Evolutionary conservation across 768 basidiomycete genomes (phyloP), one percentile per base, ranked within the genome.

Genomic region (Bullera alba): DNA sequence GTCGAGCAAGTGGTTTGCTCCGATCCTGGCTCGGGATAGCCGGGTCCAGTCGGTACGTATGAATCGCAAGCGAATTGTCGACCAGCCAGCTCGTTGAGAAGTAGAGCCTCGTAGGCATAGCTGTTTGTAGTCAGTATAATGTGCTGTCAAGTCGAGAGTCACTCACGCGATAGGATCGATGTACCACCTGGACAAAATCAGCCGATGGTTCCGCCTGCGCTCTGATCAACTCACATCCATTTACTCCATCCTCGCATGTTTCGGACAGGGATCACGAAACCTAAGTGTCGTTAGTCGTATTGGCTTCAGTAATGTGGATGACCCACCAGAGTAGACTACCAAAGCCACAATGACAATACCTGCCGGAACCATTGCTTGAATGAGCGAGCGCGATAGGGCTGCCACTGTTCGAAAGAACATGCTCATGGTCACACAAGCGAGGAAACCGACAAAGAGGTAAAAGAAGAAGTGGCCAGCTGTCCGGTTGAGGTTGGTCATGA

Each of bases 41-140:
- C 56, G 2, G 65, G 62, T 0, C 63, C 65, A 8, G 57, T 36
- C 5, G 74, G 74, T 16, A 74, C 59, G 44, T 67, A 70, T 12
- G 48, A 17, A 2, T 60, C 51, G 47, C 74, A 74, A 15, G 46
- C n/a, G 47, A 83, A 86, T 17, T 78, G 69, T 30, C 82, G 80
- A n/a, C 81, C 80, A 76, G 77, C 79, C 72, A 90, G 89, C 69
- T 93, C 89, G 69, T 91, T 91, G 71, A 85, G 82, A 82, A 92
- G 84, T 29, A 79, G 75, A 2, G 80, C 82, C 57, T 84, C 80
- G 79, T 85, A 90, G 0, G 81, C 82, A 73, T 86, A 89, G 1
- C 32, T 56, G 44, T 90, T 71, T 0, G 89, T 89, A 61, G 90
- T n/a, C n/a, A n/a, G n/a, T n/a, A n/a, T n/a, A n/a, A n/a, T n/a